Base-by-base conservation (phyloP, 495 filamentous ascomycete species). In the Daldinia decipiens region DNA sequence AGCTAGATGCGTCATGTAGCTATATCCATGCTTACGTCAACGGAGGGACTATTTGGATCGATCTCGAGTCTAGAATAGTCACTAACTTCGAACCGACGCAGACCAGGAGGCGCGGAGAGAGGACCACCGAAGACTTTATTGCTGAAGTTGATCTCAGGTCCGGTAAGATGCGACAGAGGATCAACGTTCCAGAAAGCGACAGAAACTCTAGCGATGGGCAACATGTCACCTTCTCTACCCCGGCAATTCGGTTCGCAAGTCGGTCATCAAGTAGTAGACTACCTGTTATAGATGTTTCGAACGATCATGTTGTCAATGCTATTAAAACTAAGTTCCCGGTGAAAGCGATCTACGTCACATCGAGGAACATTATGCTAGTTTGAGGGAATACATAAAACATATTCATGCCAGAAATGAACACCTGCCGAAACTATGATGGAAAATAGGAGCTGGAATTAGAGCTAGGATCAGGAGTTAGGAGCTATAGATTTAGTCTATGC, bases 241-340 rank as follows among this genome's bases (percentile, higher is more conserved):
- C 73, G 0, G 65, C 69, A 26, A 75, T 75, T 47, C 64, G 68
- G 17, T 75, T 75, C 38, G 73, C 73, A 29, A 73, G 70, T 51
- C 70, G 65, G 27, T 69, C 73, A 19, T 73, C 70, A 31, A 75
- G 66, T 19, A 71, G 71, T 21, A 67, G 73, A 39, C 11, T 73
- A 24, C 73, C 70, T 1, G 59, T 75, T 12, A 62, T 75, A 0
- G 68, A 73, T 45, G 66, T 72, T 40, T 54, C 54, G 8, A 70
- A 63, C 15, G 73, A 75, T 27, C 66, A 55, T 1, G 62, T 73
- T 21, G 57, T 75, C 1, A 47, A 69, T 3, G 63, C 67, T 12
- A 69, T 75, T 47, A 59, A 59, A 38, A 53, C 62, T 15, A 72
- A 73, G 21, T 72, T 73, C 15, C 58, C 69, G 0, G 60, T 69